These are phyloP conservation scores for Thozetella sp. DNA, from an alignment of 495 filamentous ascomycete genomes.

Conservation along the genomic window DNA sequence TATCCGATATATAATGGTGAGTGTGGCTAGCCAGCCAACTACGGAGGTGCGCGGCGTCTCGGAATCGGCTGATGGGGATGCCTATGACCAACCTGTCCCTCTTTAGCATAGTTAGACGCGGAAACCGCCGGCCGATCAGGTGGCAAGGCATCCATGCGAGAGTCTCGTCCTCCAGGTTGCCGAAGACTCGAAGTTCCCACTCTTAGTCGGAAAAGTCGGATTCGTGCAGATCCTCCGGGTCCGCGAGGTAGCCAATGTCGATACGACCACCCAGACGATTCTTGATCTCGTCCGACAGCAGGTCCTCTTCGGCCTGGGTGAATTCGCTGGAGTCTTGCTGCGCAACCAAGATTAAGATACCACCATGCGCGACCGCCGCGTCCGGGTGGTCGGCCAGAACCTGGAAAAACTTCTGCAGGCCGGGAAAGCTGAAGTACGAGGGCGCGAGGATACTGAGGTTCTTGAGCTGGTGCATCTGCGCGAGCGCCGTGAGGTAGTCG, in stretches of 20 bases:
- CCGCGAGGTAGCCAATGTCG: slow-evolving; percentile 21
- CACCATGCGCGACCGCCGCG: slow-evolving; percentile 18
- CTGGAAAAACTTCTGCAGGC: slow-evolving; percentile 46
- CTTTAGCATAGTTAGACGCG: too few relatives aligned
- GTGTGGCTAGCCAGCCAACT: too few relatives aligned
- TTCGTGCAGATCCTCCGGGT: slow-evolving; percentile 33
- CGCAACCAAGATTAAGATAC: slow-evolving; percentile 20
- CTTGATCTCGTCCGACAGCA: slow-evolving; percentile 14
- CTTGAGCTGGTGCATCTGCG: slow-evolving; percentile 37
- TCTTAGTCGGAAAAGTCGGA: slow-evolving; percentile 27
- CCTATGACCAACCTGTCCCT: too few relatives aligned
- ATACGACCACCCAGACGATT: slow-evolving; percentile 22
- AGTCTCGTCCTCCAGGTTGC: neutral
- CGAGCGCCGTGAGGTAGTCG: slow-evolving; percentile 43
- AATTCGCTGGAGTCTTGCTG: slow-evolving; percentile 22
- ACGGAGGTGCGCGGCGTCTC: too few relatives aligned
- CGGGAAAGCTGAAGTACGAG: slow-evolving; percentile 46
- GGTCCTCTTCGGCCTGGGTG: slow-evolving; percentile 13
- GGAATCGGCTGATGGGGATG: too few relatives aligned
- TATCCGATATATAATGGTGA: too few relatives aligned
- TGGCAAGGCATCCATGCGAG: neutral
- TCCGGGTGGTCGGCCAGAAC: slow-evolving; percentile 33
- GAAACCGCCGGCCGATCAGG: too few relatives aligned
- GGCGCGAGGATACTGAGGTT: slow-evolving; percentile 45
- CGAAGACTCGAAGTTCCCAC: neutral